Evolutionary conservation across 148 eudicot species (phyloP).

Genomic region (Amaranthus cruentus): DNA sequence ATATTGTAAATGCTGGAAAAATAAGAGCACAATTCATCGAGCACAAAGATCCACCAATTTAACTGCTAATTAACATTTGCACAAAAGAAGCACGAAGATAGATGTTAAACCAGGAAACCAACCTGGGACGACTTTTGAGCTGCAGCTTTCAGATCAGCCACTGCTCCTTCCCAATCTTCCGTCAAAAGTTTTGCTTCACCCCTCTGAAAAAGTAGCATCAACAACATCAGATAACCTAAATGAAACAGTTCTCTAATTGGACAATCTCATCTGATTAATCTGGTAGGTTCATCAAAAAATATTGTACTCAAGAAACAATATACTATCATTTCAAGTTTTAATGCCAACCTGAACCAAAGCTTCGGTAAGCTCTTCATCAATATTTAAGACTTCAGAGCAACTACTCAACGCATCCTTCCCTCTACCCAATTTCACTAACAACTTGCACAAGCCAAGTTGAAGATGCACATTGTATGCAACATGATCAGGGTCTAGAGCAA

Average conservation of each 20-base stretch:
- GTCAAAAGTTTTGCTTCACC: constrained; percentile 84
- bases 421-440: constrained; percentile 79
- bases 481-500: constrained; percentile 83
- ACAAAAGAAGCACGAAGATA: background rate
- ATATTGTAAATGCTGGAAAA: background rate
- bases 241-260: background rate
- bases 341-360: constrained; percentile 67
- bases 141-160: constrained; percentile 77
- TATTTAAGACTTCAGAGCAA: constrained; percentile 66
- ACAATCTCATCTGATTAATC: constrained; percentile 1
- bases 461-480: constrained; percentile 79
- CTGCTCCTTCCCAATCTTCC: constrained; percentile 97
- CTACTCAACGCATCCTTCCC: constrained; percentile 78
- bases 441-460: constrained; percentile 88
- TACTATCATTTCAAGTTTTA: constrained; percentile 2
- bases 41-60: background rate
- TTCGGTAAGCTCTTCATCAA: constrained; percentile 76
- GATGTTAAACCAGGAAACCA: constrained; percentile 22
- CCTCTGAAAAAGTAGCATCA: constrained; percentile 44
- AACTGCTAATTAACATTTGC: background rate
- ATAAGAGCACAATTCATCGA: background rate
- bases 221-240: constrained; percentile 10
- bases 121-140: constrained; percentile 96
- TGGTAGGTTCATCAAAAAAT: background rate
- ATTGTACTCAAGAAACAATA: background rate